Percentiles rank a stretch among this genome's conserved stretches.
phyloP scores from a whole-genome alignment of 768 basidiomycete genomes.

The Rhizopogon roseolus region DNA sequence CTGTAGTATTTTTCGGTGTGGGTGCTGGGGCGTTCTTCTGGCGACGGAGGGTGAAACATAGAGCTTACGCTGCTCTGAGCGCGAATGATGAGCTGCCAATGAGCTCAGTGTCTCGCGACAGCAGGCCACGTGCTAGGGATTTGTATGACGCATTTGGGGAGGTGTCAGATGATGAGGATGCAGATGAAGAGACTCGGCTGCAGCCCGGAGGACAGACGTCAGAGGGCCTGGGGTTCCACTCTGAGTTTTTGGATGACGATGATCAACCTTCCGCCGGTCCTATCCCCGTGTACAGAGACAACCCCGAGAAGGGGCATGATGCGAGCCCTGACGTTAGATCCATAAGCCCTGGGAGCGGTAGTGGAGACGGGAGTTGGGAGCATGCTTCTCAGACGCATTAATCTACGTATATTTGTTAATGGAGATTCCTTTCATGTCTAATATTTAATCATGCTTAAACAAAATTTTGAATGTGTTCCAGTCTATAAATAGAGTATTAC shows the following conservation, averaged over 20 bases:
- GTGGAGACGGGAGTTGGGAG: slow-evolving; percentile 72
- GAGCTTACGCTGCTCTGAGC: slow-evolving; percentile 55
- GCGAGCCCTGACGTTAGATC: slow-evolving; percentile 11
- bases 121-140: slow-evolving; percentile 69
- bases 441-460: too few species aligned
- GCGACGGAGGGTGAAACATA: slow-evolving; percentile 48
- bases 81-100: slow-evolving; percentile 73
- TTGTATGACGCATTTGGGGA: slow-evolving; percentile 97
- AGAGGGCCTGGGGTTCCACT: slow-evolving; percentile 56
- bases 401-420: not conserved
- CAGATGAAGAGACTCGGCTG: slow-evolving; percentile 67
- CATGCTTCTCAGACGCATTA: slow-evolving; percentile 47
- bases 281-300: slow-evolving; percentile 45
- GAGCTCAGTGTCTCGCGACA: slow-evolving; percentile 53
- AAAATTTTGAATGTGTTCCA: too few species aligned
- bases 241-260: slow-evolving; percentile 82
- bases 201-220: slow-evolving; percentile 34
- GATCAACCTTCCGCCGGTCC: slow-evolving; percentile 35
- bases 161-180: slow-evolving; percentile 76
- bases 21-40: slow-evolving; percentile 76
- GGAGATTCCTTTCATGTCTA: not conserved
- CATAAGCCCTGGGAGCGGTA: slow-evolving; percentile 34
- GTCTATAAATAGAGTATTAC: too few species aligned
- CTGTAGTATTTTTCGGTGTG: slow-evolving; percentile 70
- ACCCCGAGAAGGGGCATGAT: slow-evolving; percentile 33